These are phyloP conservation scores for Amanita molliuscula DNA, from an alignment of 768 basidiomycete genomes.

Conservation along the genomic window DNA sequence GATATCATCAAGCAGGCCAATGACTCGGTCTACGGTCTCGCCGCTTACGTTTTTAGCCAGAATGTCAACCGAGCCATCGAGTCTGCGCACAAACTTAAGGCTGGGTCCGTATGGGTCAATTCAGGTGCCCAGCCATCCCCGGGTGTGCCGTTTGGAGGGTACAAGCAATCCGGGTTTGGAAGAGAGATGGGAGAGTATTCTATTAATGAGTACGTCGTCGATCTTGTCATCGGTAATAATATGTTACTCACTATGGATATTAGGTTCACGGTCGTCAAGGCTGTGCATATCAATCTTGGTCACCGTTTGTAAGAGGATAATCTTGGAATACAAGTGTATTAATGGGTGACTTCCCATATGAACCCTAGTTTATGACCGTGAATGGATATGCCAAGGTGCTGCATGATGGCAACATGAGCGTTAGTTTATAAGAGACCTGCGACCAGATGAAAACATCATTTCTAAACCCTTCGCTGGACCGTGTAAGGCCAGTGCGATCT, in stretches of 20 bases:
- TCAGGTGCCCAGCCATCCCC: conserved; percentile 32
- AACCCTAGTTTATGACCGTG: too few species aligned
- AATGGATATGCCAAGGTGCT: too few species aligned
- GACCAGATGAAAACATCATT: too few species aligned
- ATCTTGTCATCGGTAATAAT: background rate
- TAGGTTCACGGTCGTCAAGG: conserved; percentile 50
- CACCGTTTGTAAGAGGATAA: conserved; percentile 3
- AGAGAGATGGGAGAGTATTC: conserved; percentile 63
- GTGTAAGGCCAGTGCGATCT: too few species aligned
- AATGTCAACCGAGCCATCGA: conserved; percentile 66
- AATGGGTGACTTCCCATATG: too few species aligned
- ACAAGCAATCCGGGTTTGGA: conserved; percentile 66
- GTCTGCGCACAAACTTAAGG: conserved; percentile 65
- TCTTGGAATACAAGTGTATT: too few species aligned
- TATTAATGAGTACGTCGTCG: conserved; percentile 31
- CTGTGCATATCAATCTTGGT: conserved; percentile 50
- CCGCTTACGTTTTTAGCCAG: conserved; percentile 77
- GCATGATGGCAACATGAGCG: too few species aligned
- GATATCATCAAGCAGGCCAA: conserved; percentile 35
- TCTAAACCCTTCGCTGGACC: too few species aligned
- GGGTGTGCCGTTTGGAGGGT: conserved; percentile 58
- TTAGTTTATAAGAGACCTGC: too few species aligned
- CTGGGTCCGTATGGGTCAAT: conserved; percentile 61
- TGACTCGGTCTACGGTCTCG: conserved; percentile 67
- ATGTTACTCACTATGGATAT: background rate